Conservation (phyloP, 2,329 filamentous ascomycete genomes). For the Colletotrichum salicis region DNA sequence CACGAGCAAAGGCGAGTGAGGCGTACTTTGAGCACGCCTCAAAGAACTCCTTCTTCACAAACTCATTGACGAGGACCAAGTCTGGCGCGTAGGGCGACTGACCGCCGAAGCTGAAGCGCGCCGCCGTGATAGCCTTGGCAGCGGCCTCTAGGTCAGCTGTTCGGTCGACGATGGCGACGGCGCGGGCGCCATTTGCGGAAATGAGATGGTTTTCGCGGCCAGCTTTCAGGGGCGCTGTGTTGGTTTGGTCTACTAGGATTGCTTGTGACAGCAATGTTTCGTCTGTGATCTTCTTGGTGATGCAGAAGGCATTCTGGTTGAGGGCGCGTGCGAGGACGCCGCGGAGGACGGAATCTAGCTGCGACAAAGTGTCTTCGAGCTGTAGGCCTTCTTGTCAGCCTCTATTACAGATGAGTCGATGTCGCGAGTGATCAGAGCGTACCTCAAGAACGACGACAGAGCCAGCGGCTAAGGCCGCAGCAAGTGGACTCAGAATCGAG, state of each 20-base stretch:
- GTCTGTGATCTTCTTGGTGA: conserved; percentile 26
- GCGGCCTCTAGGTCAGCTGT: conserved; percentile 65
- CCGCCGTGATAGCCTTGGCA: conserved; percentile 62
- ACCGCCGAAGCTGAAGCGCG: conserved; percentile 66
- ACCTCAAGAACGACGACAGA: conserved; percentile 44
- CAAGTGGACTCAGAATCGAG: conserved; percentile 39
- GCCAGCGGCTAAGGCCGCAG: conserved; percentile 43
- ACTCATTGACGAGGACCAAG: conserved; percentile 73
- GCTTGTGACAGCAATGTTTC: conserved; percentile 13
- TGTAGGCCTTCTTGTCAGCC: background rate
- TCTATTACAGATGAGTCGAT: background rate
- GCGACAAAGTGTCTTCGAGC: conserved; percentile 27
- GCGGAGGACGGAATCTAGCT: conserved; percentile 27
- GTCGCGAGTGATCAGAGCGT: conserved; percentile 34
- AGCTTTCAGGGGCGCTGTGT: background rate
- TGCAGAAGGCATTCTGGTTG: conserved; percentile 27
- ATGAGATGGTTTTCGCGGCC: conserved; percentile 31
- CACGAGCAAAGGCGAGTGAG: conserved; percentile 47
- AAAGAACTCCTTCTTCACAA: conserved; percentile 64
- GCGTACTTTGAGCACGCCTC: conserved; percentile 41
- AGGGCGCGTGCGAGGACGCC: conserved; percentile 17
- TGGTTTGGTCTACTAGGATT: conserved; percentile 28
- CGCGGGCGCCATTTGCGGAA: conserved; percentile 40
- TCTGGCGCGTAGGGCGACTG: conserved; percentile 71
- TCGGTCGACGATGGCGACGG: conserved; percentile 69